Percentiles rank a stretch among this genome's conserved stretches.
Conservation (phyloP, 2,329 filamentous ascomycete genomes). For the Corniculantispora saksenae region DNA sequence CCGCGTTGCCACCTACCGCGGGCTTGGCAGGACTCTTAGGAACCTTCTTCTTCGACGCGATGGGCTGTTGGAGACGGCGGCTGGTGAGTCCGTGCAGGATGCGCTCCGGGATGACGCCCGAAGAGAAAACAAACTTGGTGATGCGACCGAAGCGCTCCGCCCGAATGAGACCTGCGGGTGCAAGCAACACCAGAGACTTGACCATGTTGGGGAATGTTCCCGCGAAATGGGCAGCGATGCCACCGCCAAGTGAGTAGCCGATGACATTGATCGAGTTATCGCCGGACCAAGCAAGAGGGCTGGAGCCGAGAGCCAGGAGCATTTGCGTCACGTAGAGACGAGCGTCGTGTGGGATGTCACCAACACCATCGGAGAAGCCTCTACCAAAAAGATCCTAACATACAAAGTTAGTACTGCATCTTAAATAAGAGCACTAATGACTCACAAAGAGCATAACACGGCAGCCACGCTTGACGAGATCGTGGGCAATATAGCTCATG, state of each 20-base stretch:
- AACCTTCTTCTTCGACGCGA: constrained; percentile 41
- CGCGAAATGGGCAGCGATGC: constrained; percentile 73
- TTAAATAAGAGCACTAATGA: neutral
- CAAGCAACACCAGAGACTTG: constrained; percentile 71
- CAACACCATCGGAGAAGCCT: constrained; percentile 65
- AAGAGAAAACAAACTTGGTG: constrained; percentile 55
- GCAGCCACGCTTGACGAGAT: constrained; percentile 67
- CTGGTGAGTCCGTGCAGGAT: constrained; percentile 51
- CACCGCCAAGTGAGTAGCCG: constrained; percentile 82
- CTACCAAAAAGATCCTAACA: constrained; percentile 67
- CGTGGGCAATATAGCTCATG: constrained; percentile 65
- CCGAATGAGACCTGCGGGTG: constrained; percentile 74
- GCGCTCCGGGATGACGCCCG: constrained; percentile 54
- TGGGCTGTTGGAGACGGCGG: constrained; percentile 50
- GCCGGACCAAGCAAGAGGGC: constrained; percentile 67
- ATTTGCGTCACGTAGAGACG: constrained; percentile 73
- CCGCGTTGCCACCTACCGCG: constrained; percentile 40
- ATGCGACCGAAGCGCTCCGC: constrained; percentile 52
- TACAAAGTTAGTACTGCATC: neutral
- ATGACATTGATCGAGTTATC: constrained; percentile 61
- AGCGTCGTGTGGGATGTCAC: constrained; percentile 70
- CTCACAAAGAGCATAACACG: constrained; percentile 77
- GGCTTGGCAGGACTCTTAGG: constrained; percentile 17
- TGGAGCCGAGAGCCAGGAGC: constrained; percentile 69
- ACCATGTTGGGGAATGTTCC: constrained; percentile 71